Percentiles rank a stretch among this genome's conserved stretches.
Evolutionary conservation across 441 rosid species (phyloP).

Genomic region (Eruca vesicaria): DNA sequence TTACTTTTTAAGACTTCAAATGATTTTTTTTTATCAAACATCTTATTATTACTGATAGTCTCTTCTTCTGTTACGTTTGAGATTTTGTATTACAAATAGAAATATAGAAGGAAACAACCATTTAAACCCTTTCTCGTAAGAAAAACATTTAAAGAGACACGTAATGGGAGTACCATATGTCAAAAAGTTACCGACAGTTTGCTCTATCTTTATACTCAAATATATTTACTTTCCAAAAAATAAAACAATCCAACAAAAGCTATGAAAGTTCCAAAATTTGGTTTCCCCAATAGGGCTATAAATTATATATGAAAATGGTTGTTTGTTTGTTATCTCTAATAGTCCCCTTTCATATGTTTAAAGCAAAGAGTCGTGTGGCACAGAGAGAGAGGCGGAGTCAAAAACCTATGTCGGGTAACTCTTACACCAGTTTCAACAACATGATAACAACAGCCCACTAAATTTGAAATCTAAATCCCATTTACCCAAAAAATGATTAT

Average conservation of each 20-base stretch:
- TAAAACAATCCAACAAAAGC: constrained; percentile 42
- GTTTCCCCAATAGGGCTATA: constrained; percentile 32
- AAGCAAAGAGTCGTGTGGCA: constrained; percentile 27
- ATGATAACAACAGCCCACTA: constrained; percentile 36
- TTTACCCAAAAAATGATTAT: not conserved
- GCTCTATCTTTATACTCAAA: constrained; percentile 31
- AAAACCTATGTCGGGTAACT: constrained; percentile 40
- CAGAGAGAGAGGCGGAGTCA: constrained; percentile 30
- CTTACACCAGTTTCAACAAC: constrained; percentile 25
- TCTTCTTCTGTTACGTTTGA: not conserved
- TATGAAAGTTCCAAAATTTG: constrained; percentile 35
- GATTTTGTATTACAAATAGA: not conserved
- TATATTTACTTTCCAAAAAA: constrained; percentile 8
- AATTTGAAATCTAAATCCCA: constrained; percentile 38
- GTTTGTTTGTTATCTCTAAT: constrained; percentile 14
- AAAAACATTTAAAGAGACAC: constrained; percentile 23
- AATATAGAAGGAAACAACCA: no score
- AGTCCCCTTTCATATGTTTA: not conserved
- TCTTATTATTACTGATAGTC: not conserved
- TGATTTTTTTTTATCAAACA: not conserved
- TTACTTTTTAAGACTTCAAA: not conserved
- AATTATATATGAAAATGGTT: constrained; percentile 45
- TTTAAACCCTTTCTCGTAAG: no score
- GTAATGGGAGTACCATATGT: constrained; percentile 22
- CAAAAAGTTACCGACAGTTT: constrained; percentile 46